Percentiles rank a stretch among this genome's conserved stretches.
Conservation (phyloP, 306 rosid genomes). For the Heteromeles arbutifolia region DNA sequence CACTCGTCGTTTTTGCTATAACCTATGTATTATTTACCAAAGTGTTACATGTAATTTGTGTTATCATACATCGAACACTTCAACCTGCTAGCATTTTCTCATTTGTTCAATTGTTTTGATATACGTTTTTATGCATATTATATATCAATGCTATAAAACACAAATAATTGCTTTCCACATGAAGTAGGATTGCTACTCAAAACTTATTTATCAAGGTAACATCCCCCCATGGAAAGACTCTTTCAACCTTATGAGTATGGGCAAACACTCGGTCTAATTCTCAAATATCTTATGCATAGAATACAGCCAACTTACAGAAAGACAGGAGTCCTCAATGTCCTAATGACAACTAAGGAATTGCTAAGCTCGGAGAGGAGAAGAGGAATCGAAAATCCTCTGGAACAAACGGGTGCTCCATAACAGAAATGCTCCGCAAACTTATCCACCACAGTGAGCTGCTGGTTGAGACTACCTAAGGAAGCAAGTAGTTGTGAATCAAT, state of each 20-base stretch:
- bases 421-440: slow-evolving; percentile 30
- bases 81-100: too few species aligned
- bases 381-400: slow-evolving; percentile 27
- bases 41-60: too few species aligned
- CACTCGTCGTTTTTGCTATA: too few species aligned
- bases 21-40: too few species aligned
- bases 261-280: not conserved
- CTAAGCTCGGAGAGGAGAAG: slow-evolving; percentile 24
- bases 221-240: too few species aligned
- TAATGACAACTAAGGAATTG: slow-evolving; percentile 15
- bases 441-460: slow-evolving; percentile 25
- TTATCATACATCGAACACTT: too few species aligned
- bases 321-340: slow-evolving; percentile 20
- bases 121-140: too few species aligned
- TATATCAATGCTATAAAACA: too few species aligned
- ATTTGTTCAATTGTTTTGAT: too few species aligned
- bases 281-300: slow-evolving; percentile 1
- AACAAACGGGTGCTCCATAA: slow-evolving; percentile 15
- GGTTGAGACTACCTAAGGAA: slow-evolving; percentile 34
- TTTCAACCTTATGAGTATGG: not conserved
- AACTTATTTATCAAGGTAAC: too few species aligned
- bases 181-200: too few species aligned
- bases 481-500: slow-evolving; percentile 26
- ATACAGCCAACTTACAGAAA: slow-evolving; percentile 18
- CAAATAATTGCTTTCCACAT: too few species aligned